Evolutionary conservation across 2,329 filamentous ascomycete genomes (phyloP).

Genomic region (Apiospora kogelbergensis): DNA sequence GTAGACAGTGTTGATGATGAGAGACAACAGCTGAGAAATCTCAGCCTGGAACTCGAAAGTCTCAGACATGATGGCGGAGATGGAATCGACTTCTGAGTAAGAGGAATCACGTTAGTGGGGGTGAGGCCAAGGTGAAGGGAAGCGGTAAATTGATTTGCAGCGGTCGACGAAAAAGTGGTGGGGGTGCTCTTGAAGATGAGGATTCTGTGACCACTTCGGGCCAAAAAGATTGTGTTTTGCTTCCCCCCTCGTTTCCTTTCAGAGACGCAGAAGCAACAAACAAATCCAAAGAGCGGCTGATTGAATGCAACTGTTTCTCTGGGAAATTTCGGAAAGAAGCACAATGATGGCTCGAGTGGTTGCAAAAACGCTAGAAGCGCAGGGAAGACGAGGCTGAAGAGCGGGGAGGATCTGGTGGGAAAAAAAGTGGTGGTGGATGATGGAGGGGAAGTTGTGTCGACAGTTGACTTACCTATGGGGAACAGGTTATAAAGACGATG

Average conservation of each 20-base stretch:
- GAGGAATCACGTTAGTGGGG: background rate
- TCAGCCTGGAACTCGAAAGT: conserved; percentile 99
- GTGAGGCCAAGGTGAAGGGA: background rate
- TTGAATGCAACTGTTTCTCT: background rate
- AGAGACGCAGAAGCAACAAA: background rate
- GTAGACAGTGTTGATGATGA: conserved; percentile 99
- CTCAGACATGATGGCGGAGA: conserved; percentile 73
- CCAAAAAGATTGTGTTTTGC: too few species aligned
- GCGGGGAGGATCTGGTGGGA: background rate
- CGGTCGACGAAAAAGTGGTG: background rate
- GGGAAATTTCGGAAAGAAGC: too few species aligned
- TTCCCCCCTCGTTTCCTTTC: too few species aligned
- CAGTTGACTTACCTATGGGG: conserved; percentile 12
- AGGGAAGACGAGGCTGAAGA: conserved; percentile 14
- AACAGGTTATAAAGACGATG: conserved; percentile 13
- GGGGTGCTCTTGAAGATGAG: background rate
- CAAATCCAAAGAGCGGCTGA: background rate
- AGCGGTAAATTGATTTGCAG: background rate
- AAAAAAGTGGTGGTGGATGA: background rate
- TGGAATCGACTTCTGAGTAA: conserved; percentile 15
- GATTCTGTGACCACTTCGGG: background rate
- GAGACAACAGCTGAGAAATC: conserved; percentile 99
- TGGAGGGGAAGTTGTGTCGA: background rate
- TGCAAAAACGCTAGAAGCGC: background rate
- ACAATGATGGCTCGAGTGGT: background rate